phyloP scores from a whole-genome alignment of 306 rosid genomes.

The Alnus rubra region DNA sequence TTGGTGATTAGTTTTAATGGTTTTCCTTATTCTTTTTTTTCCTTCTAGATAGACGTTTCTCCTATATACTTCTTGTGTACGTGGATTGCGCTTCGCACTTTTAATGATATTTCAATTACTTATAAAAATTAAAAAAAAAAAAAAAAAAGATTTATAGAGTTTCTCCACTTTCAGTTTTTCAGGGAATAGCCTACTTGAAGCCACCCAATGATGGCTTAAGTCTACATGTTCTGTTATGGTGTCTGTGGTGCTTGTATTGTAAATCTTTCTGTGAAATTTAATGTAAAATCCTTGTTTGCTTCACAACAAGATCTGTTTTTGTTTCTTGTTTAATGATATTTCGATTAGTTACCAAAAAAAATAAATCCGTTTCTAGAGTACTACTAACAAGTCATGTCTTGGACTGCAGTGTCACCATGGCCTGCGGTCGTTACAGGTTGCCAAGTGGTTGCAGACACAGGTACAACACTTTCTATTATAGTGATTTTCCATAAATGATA shows the following conservation, averaged over 20 bases:
- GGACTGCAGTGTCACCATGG: slow-evolving; percentile 96
- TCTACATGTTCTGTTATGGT: background rate
- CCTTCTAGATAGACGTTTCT: too few relatives aligned
- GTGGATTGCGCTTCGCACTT: too few relatives aligned
- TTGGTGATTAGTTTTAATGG: too few relatives aligned
- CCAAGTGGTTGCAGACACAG: slow-evolving; percentile 90
- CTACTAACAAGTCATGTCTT: slow-evolving; percentile 25
- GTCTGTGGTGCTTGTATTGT: background rate
- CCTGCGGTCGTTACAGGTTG: slow-evolving; percentile 78
- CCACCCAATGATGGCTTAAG: slow-evolving; percentile 2
- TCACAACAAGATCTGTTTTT: background rate
- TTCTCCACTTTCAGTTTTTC: background rate
- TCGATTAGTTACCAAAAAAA: too few relatives aligned
- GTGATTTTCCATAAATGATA: background rate
- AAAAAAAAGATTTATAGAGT: background rate
- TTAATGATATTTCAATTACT: too few relatives aligned
- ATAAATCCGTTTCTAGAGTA: background rate
- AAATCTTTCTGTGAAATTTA: background rate
- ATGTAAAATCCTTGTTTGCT: background rate
- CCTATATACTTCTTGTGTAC: too few relatives aligned
- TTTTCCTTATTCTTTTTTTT: too few relatives aligned
- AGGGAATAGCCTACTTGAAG: background rate
- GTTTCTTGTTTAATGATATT: too few relatives aligned
- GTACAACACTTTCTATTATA: slow-evolving; percentile 34
- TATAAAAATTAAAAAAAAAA: background rate